Conservation (phyloP, 2,329 filamentous ascomycete species). For the Alternaria sp. region DNA sequence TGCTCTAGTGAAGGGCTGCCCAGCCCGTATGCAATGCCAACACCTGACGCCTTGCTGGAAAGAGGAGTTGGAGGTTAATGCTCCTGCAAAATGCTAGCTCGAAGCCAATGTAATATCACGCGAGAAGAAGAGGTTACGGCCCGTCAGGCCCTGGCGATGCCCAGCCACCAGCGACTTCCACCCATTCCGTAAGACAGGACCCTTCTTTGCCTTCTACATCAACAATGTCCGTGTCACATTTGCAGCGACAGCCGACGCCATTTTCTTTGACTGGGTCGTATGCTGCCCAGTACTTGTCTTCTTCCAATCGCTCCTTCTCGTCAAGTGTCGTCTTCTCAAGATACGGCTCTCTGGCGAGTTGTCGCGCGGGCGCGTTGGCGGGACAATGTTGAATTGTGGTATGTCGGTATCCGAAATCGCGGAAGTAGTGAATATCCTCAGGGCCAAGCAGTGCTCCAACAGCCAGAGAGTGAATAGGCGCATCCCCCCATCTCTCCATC, state of each 20-base stretch:
- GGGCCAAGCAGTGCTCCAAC: conserved; percentile 85
- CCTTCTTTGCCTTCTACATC: conserved; percentile 98
- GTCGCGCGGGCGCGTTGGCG: conserved; percentile 88
- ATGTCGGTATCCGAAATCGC: conserved; percentile 96
- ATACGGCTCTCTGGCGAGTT: conserved; percentile 80
- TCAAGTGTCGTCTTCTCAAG: conserved; percentile 83
- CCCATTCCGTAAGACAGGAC: conserved; percentile 94
- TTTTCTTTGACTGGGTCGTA: conserved; percentile 91
- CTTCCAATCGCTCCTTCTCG: conserved; percentile 83
- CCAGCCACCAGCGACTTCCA: conserved; percentile 96
- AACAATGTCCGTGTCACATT: conserved; percentile 95
- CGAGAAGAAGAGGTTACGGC: conserved; percentile 20
- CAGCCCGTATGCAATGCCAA: conserved; percentile 32
- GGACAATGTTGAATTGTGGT: conserved; percentile 99
- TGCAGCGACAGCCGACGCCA: conserved; percentile 93
- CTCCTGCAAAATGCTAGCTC: conserved; percentile 34
- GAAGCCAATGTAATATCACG: conserved; percentile 29
- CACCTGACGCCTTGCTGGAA: conserved; percentile 34
- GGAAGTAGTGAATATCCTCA: conserved; percentile 95
- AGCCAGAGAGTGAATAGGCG: conserved; percentile 95
- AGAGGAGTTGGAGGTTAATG: conserved; percentile 28
- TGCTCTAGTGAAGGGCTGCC: conserved; percentile 18
- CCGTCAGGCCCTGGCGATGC: conserved; percentile 60
- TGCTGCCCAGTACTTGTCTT: conserved; percentile 95
- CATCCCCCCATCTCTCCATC: conserved; percentile 99